A percentile compares a stretch with the other conserved stretches of the same genome.
These are phyloP conservation scores for Aspergillus sp. DNA, from an alignment of 2,329 filamentous ascomycete genomes.

Conservation along the genomic window DNA sequence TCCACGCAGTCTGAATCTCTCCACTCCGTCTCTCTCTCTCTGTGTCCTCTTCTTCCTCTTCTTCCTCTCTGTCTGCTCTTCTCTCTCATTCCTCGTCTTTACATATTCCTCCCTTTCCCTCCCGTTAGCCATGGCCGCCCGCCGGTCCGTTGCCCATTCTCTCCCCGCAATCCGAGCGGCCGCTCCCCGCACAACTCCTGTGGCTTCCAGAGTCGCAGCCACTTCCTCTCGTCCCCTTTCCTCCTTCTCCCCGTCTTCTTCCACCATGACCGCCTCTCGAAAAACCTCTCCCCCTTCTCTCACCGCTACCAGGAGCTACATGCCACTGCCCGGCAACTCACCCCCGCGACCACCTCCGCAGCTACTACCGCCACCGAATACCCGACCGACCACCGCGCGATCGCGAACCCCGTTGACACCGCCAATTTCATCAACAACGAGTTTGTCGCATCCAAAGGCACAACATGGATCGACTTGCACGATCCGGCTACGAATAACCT, in stretches of 20 bases:
- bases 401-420: slow-evolving; percentile 48
- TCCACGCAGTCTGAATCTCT: too few species aligned
- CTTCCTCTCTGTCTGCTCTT: not conserved
- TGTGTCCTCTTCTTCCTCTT: slow-evolving; percentile 1
- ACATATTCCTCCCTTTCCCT: not conserved
- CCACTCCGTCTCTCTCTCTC: slow-evolving; percentile 4
- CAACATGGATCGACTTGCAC: slow-evolving; percentile 55
- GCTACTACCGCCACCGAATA: slow-evolving; percentile 44
- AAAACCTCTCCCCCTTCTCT: slow-evolving; percentile 12
- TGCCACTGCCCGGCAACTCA: slow-evolving; percentile 45
- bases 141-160: slow-evolving; percentile 27
- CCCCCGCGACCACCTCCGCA: slow-evolving; percentile 41
- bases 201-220: slow-evolving; percentile 12
- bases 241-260: slow-evolving; percentile 12
- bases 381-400: slow-evolving; percentile 47
- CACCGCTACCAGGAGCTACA: slow-evolving; percentile 35
- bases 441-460: slow-evolving; percentile 49
- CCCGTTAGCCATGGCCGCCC: slow-evolving; percentile 26
- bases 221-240: slow-evolving; percentile 18
- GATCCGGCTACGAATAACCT: slow-evolving; percentile 59
- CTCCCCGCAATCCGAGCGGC: slow-evolving; percentile 30
- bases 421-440: slow-evolving; percentile 57
- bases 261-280: slow-evolving; percentile 11
- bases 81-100: slow-evolving; percentile 1
- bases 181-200: slow-evolving; percentile 26